Evolutionary conservation across 2,329 filamentous ascomycete species (phyloP).

Genomic region (Sporothrix pallida): DNA sequence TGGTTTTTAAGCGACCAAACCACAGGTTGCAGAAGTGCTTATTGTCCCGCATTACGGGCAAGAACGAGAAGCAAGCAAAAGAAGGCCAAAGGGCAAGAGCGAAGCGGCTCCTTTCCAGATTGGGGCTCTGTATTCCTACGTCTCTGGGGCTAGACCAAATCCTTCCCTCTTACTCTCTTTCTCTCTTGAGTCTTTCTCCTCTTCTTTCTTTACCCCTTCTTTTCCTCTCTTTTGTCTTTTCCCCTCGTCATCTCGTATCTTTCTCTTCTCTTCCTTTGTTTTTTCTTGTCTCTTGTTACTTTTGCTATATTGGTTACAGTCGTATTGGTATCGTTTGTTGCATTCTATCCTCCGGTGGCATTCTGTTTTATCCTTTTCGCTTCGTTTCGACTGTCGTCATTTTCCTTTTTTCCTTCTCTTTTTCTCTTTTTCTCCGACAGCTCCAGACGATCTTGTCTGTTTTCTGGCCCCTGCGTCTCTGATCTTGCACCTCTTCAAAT

Average conservation of each 20-base stretch:
- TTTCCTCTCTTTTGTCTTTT: background rate
- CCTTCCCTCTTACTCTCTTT: slow-evolving; percentile 1
- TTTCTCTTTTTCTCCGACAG: background rate
- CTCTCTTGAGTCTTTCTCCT: background rate
- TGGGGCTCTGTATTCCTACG: background rate
- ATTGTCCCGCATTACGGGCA: slow-evolving; percentile 7
- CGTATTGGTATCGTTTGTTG: background rate
- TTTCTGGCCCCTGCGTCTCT: background rate
- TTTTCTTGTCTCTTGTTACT: background rate
- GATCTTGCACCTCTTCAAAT: background rate
- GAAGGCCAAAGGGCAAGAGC: too few relatives aligned
- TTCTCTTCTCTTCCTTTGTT: slow-evolving; percentile 6
- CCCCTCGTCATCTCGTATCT: background rate
- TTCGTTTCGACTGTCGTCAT: background rate
- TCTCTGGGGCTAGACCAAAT: background rate
- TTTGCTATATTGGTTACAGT: background rate
- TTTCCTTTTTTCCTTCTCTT: background rate
- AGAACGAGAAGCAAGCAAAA: background rate
- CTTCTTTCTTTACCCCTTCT: slow-evolving; percentile 17
- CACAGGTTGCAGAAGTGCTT: slow-evolving; percentile 1
- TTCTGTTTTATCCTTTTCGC: background rate
- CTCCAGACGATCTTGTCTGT: slow-evolving; percentile 22
- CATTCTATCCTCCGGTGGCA: background rate
- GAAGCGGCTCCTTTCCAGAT: slow-evolving; percentile 6
- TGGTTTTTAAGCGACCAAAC: background rate